Evolutionary conservation across 2,329 filamentous ascomycete genomes (phyloP), one percentile per base, ranked within the genome.

Genomic region (Passalora sequoiae): DNA sequence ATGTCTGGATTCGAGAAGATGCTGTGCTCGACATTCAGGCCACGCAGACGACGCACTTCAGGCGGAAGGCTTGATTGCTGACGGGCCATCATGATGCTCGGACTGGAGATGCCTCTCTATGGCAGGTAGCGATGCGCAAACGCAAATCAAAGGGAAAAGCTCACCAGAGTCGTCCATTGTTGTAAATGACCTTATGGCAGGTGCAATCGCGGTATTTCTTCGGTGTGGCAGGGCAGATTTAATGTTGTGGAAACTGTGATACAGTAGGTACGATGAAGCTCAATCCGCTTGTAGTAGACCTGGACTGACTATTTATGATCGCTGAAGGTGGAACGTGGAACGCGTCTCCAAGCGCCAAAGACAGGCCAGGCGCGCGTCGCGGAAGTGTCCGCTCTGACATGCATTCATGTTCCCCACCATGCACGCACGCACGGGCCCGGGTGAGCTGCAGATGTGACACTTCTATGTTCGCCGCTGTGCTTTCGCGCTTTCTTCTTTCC

Each of bases 151-250:
- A 33, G 33, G 6, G 24, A 24, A 36, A 4, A 33, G 42, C 53
- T 52, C 44, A 54, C 53, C 46, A 7, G 35, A 36, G 49, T 51
- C 44, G 17, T 53, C 54, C 54, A 57, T 57, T 28, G 15, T 36
- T 40, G 30, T 6, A n/a, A 13, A 36, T 7, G 33, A 12, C 8
- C 8, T n/a, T 4, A 3, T 24, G 20, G 12, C 8, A 6, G 6
- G 24, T 17, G 10, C 33, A 20, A 8, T 20, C 17, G 13, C 33
- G 33, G 33, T 36, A 20, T 12, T 36, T 21, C 33, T 24, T 36
- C 33, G 33, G 33, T 21, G 9, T 24, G 20, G 20, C 33, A 36
- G 20, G 32, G 32, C 17, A 6, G 22, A 22, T 8, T 24, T 13
- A 36, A 7, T 36, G 16, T 17, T 20, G 33, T 12, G 17, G 33